Conservation (phyloP, 2,329 filamentous ascomycete genomes). For the Pyrenochaeta sp. region DNA sequence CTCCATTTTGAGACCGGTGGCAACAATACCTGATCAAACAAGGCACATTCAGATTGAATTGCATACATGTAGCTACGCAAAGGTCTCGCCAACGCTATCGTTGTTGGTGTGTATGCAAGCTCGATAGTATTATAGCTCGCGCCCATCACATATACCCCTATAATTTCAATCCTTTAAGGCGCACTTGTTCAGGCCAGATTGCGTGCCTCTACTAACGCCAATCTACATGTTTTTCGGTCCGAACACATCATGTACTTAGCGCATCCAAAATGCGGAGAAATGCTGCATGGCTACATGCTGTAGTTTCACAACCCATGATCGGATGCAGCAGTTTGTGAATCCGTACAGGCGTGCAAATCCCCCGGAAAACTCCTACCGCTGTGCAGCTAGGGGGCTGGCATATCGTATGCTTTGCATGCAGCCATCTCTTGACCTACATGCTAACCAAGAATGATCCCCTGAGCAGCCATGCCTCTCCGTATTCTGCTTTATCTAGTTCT, state of each 20-base stretch:
- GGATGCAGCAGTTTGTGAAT: constrained; percentile 18
- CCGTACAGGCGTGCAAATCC: constrained; percentile 19
- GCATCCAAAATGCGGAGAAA: constrained; percentile 30
- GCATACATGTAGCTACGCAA: constrained; percentile 8
- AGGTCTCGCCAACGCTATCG: constrained; percentile 16
- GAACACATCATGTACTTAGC: constrained; percentile 24
- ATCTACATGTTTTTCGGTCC: constrained; percentile 19
- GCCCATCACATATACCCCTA: constrained; percentile 34
- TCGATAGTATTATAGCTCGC: constrained; percentile 28
- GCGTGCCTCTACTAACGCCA: constrained; percentile 12
- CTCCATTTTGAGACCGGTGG: constrained; percentile 2
- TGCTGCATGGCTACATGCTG: constrained; percentile 15
- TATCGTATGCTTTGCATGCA: constrained; percentile 39
- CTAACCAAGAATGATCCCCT: constrained; percentile 17
- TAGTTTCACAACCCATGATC: constrained; percentile 21
- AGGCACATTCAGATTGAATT: constrained; percentile 1
- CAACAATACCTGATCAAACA: neutral
- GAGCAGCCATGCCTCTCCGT: constrained; percentile 22
- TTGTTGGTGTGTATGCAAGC: constrained; percentile 18
- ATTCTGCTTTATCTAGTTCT: constrained; percentile 20
- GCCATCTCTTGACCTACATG: constrained; percentile 4
- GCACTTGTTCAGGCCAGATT: constrained; percentile 5
- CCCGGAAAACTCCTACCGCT: constrained; percentile 24
- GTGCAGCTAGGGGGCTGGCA: constrained; percentile 19
- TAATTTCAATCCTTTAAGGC: constrained; percentile 10